Evolutionary conservation across 305 asterid genomes (phyloP).

Genomic region (Solanum hybrid): DNA sequence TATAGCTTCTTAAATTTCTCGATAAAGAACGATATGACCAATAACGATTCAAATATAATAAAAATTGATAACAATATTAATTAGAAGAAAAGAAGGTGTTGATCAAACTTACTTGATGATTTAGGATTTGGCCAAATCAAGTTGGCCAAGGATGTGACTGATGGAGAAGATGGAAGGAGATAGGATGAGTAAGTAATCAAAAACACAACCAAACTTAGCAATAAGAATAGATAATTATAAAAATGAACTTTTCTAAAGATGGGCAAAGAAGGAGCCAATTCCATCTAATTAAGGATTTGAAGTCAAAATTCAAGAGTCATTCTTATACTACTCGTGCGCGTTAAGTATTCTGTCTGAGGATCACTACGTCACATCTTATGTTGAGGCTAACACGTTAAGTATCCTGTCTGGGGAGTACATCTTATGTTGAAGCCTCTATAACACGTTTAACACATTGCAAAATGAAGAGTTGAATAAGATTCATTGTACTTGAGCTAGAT

Average conservation of each 20-base stretch:
- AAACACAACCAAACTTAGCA: not conserved
- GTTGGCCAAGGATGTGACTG: constrained; percentile 4
- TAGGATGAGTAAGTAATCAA: constrained; percentile 1
- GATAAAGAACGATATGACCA: not conserved
- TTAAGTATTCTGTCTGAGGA: fast-evolving
- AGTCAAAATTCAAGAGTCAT: not conserved
- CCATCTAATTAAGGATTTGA: constrained; percentile 1
- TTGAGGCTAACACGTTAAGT: not conserved
- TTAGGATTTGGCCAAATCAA: constrained; percentile 2
- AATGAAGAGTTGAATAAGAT: not conserved
- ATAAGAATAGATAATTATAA: not conserved
- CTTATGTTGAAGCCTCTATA: not conserved
- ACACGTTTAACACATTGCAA: not conserved
- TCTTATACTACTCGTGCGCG: too few relatives aligned
- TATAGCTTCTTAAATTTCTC: not conserved
- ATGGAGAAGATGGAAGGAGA: constrained; percentile 4
- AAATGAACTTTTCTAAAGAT: not conserved
- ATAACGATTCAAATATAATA: not conserved
- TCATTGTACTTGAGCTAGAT: not conserved
- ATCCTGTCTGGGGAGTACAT: not conserved
- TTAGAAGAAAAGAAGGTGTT: not conserved
- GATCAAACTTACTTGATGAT: not conserved
- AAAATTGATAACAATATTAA: not conserved
- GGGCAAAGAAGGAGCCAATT: not conserved
- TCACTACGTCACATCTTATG: not conserved